Base-by-base conservation (phyloP, 345 rosid genomes). In the Eucalyptus sp. region DNA sequence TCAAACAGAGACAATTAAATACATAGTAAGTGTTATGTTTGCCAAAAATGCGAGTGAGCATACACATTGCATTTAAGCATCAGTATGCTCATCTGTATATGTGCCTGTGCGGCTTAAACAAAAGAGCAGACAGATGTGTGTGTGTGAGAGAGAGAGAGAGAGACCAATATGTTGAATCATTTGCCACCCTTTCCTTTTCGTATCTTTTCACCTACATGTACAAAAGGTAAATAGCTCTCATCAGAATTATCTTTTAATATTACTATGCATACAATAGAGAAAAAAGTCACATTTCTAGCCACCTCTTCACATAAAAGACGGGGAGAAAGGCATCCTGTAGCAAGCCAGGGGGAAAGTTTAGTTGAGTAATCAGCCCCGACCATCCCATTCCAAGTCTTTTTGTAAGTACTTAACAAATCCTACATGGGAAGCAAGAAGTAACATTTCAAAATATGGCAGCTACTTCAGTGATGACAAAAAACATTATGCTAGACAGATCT, bases 291-390 rank as follows among this genome's bases (percentile, higher is more conserved):
- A 33, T 48, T 22, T 33, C 62, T 37, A 84, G 52, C 88, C 22
- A 97, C 99, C 97, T 96, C 99, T 93, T 96, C 97, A 41, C 90
- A 91, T 64, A 96, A 90, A 89, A 93, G 93, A 29, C 96, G 95
- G 25, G 99, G 95, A 86, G 99, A 96, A 87, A 97, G 92, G 88
- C 99, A 93, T 88, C 99, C 99, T 31, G 94, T 90, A 50, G 99
- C 99, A 90, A 97, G 95, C 99, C 99, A 96, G 1, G 97, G 97
- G 56, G 99, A 97, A 90, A 97, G 94, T 88, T 96, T 96, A 1
- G 99, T 97, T 4, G 99, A 97, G 91, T 96, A 97, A 92, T 96
- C 97, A 91, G 99, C 88, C 87, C 99, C 99, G 88, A 96, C 86
- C 99, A 96, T 97, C 60, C 96, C 97, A 79, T 97, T 97, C 91